Base-by-base conservation (phyloP, 805 yeast genomes). In the Yamadazyma akitaensis region DNA sequence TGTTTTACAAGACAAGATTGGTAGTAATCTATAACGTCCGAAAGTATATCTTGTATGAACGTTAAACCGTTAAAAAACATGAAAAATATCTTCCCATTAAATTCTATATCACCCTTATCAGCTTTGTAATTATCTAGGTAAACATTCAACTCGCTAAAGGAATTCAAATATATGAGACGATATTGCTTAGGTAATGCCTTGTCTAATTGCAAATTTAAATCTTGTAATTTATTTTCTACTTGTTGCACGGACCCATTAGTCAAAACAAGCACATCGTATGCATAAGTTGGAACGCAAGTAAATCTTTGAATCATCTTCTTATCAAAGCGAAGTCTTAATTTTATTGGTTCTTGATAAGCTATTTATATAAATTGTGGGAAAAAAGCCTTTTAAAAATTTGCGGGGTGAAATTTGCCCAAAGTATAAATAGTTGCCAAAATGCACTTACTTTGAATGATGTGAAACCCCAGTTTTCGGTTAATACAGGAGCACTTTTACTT, bases 51-150 rank as follows among this genome's bases (percentile, higher is more conserved):
- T 47, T 67, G 72, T 17, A 68, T 57, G 44, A 54, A 66, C 16
- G 54, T 56, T 43, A 68, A 50, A 1, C 71, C 72, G 36, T 67
- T 54, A 51, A 68, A 68, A 35, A 67, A 68, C 72, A 68, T 67
- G 40, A 68, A 67, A 25, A 68, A 44, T 8, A 66, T 62, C 46
- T 63, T 63, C 2, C 68, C 73, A 8, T 51, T 47, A 43, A 62
- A 63, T 5, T 49, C 51, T 10, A 45, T 16, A 11, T 46, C 41
- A 1, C 19, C 30, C 8, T 36, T 42, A 11, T 46, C 51, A 26
- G 53, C 54, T 24, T 51, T 52, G 37, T 62, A 60, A 14, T 52
- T 53, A 28, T 59, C 57, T 37, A 68, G 54, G 43, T 61, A 65
- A 9, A 31, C 28, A 7, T 46, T 25, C 35, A 53, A 47, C 16